These are phyloP conservation scores for Arxiozyma telluris DNA, from an alignment of 1,139 yeast genomes.

Conservation along the genomic window DNA sequence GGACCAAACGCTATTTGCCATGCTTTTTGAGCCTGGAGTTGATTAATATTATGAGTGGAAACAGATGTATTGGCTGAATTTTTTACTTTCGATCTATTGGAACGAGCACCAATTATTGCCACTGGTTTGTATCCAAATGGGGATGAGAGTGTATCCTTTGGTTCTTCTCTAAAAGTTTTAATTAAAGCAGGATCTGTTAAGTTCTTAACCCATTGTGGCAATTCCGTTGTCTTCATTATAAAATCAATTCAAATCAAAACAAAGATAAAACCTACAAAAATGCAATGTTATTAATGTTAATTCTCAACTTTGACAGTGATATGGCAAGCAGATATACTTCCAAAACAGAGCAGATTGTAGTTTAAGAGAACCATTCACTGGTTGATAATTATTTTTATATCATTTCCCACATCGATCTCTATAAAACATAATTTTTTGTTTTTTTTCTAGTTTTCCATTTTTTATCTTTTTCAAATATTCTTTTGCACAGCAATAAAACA, in stretches of 20 bases:
- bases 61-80: slow-evolving; percentile 7
- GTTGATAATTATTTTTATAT: too few relatives aligned
- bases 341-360: background rate
- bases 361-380: background rate
- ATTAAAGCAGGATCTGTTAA: background rate
- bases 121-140: slow-evolving; percentile 21
- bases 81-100: background rate
- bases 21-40: slow-evolving; percentile 53
- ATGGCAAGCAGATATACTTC: too few relatives aligned
- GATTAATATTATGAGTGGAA: slow-evolving; percentile 27
- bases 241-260: background rate
- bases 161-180: slow-evolving; percentile 3
- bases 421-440: too few relatives aligned
- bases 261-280: background rate
- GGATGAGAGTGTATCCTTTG: slow-evolving; percentile 13
- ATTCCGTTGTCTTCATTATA: background rate
- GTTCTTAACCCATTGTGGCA: background rate
- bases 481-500: too few relatives aligned
- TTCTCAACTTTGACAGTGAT: background rate
- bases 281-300: background rate
- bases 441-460: too few relatives aligned
- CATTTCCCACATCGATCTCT: too few relatives aligned
- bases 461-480: too few relatives aligned
- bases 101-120: background rate
- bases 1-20: slow-evolving; percentile 86